These are phyloP conservation scores for Salvia hispanica DNA, from an alignment of 257 asterid genomes.

Conservation along the genomic window DNA sequence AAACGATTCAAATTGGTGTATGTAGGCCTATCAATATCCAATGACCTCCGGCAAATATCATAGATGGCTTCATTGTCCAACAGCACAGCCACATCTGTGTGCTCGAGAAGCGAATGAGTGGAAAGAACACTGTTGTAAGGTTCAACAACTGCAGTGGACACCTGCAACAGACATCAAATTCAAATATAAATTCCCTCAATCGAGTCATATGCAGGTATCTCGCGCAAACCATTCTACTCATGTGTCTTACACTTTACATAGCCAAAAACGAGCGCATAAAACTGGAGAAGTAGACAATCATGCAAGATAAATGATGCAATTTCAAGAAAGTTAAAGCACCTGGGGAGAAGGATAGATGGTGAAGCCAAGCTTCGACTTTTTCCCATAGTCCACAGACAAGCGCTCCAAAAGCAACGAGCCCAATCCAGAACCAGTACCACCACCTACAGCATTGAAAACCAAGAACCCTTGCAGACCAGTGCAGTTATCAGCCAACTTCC, in stretches of 20 bases:
- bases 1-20: constrained; percentile 81
- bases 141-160: constrained; percentile 77
- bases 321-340: constrained; percentile 32
- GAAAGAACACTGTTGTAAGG: constrained; percentile 96
- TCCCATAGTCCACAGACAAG: constrained; percentile 86
- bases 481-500: constrained; percentile 97
- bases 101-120: constrained; percentile 92
- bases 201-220: neutral
- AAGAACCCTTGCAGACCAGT: constrained; percentile 92
- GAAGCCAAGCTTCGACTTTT: constrained; percentile 88
- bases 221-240: neutral
- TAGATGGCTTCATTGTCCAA: constrained; percentile 95
- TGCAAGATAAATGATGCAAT: neutral
- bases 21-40: constrained; percentile 94
- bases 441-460: constrained; percentile 89
- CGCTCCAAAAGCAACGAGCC: constrained; percentile 89
- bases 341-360: constrained; percentile 80
- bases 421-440: constrained; percentile 93
- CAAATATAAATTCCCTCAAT: neutral
- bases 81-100: constrained; percentile 86
- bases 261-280: neutral
- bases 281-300: neutral
- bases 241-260: neutral
- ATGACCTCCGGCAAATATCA: constrained; percentile 85
- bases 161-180: constrained; percentile 36